phyloP scores from a whole-genome alignment of 169 alveolate genomes.

The Amoebophrya sp. region DNA sequence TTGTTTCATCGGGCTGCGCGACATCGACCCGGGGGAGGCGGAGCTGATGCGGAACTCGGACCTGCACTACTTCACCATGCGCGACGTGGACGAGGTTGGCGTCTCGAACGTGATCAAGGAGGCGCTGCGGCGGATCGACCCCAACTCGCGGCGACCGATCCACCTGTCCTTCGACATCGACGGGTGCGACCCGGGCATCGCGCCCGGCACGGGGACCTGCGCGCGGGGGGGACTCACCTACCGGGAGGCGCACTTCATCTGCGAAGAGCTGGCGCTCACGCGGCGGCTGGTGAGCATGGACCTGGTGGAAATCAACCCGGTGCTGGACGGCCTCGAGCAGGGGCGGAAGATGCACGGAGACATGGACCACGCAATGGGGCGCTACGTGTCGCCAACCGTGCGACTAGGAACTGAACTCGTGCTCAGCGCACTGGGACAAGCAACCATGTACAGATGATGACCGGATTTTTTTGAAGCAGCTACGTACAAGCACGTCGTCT shows the following conservation, averaged over 20 bases:
- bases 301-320: conserved; percentile 18
- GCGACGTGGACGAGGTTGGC: conserved; percentile 8
- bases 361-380: background rate
- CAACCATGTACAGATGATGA: background rate
- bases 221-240: conserved; percentile 15
- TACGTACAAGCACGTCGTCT: too few relatives aligned
- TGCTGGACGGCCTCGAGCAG: background rate
- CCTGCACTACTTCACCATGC: conserved; percentile 15
- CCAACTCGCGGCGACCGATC: conserved; percentile 3
- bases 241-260: conserved; percentile 13
- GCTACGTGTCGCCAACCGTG: background rate
- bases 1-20: conserved; percentile 17
- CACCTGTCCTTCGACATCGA: conserved; percentile 9
- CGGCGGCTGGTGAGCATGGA: conserved; percentile 13
- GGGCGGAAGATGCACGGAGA: background rate
- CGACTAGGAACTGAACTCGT: background rate
- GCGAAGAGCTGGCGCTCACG: conserved; percentile 15
- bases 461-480: too few relatives aligned
- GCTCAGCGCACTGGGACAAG: background rate
- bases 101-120: conserved; percentile 7
- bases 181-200: conserved; percentile 12
- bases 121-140: conserved; percentile 12
- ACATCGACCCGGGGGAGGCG: conserved; percentile 13
- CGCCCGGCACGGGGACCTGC: conserved; percentile 15
- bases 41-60: background rate